A percentile compares a stretch with the other conserved stretches of the same genome.
Conservation (phyloP, 2,329 filamentous ascomycete species). For the Fusarium longipes region DNA sequence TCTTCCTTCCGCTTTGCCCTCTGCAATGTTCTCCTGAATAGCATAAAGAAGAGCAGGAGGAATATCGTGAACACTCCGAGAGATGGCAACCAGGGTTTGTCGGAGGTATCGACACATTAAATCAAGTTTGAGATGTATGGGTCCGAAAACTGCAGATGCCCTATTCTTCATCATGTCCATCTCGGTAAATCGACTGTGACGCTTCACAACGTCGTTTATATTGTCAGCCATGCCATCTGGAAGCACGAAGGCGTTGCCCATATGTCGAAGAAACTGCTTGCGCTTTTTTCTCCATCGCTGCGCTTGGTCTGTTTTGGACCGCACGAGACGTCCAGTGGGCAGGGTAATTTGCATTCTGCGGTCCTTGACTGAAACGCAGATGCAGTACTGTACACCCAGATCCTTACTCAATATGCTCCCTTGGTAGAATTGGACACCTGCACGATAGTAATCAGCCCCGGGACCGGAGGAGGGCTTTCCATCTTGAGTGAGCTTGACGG, state of each 20-base stretch:
- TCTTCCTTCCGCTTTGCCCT: conserved; percentile 41
- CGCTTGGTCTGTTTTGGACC: conserved; percentile 42
- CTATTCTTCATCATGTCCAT: neutral
- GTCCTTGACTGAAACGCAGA: conserved; percentile 46
- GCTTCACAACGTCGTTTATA: conserved; percentile 38
- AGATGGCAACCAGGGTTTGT: conserved; percentile 29
- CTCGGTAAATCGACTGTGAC: neutral
- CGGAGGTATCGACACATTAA: conserved; percentile 39
- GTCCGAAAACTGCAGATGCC: conserved; percentile 19
- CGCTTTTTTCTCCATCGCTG: conserved; percentile 48
- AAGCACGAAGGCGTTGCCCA: conserved; percentile 51
- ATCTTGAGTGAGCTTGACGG: conserved; percentile 38
- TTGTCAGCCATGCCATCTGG: conserved; percentile 51
- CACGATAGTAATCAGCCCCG: conserved; percentile 49
- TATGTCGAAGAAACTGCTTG: conserved; percentile 45
- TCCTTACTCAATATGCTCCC: conserved; percentile 57
- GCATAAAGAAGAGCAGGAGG: conserved; percentile 44
- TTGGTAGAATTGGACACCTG: conserved; percentile 60
- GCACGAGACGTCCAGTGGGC: conserved; percentile 45
- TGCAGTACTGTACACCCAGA: conserved; percentile 57
- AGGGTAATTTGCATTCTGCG: conserved; percentile 43
- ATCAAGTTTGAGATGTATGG: conserved; percentile 43
- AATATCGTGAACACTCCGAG: conserved; percentile 39
- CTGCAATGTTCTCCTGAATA: conserved; percentile 44
- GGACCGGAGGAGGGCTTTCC: conserved; percentile 26